Percentiles rank a stretch among this genome's conserved stretches.
Conservation (phyloP, 1,139 yeast species). For the Suhomyces bokatorum region DNA sequence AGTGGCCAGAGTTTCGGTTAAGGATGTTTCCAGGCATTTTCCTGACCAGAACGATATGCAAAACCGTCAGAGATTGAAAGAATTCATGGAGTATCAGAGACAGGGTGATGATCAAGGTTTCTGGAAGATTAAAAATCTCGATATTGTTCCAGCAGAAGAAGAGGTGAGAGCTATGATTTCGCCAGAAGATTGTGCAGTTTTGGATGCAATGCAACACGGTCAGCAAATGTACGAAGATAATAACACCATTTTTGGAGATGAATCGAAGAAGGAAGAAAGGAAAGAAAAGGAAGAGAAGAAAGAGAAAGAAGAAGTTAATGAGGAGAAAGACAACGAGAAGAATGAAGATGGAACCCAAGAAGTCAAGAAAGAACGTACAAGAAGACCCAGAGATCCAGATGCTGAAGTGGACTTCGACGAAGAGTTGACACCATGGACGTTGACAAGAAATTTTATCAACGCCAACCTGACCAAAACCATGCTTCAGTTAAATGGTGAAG, state of each 20-base stretch:
- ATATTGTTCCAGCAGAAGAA: constrained; percentile 71
- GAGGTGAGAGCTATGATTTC: constrained; percentile 80
- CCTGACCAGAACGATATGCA: constrained; percentile 99
- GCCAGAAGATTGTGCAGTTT: constrained; percentile 86
- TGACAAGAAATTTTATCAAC: constrained; percentile 82
- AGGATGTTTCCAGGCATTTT: constrained; percentile 87
- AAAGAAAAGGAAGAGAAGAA: constrained; percentile 20
- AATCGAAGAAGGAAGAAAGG: constrained; percentile 20
- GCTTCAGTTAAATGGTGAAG: constrained; percentile 95
- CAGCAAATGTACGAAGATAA: constrained; percentile 80
- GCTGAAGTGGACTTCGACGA: constrained; percentile 65
- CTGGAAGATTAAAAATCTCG: constrained; percentile 83
- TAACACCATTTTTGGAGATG: constrained; percentile 51
- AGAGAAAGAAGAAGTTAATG: constrained; percentile 29
- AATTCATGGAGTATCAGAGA: constrained; percentile 96
- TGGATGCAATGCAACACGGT: constrained; percentile 93
- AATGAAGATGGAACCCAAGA: constrained; percentile 25
- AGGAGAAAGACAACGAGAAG: constrained; percentile 25
- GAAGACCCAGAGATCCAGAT: constrained; percentile 26
- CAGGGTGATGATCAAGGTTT: constrained; percentile 93
- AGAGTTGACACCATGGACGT: constrained; percentile 92
- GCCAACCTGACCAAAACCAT: constrained; percentile 97
- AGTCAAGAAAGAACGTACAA: constrained; percentile 21
- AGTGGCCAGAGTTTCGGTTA: constrained; percentile 74
- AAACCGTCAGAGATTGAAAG: constrained; percentile 90